These are phyloP conservation scores for Penicillium sp. DNA, from an alignment of 2,329 filamentous ascomycete genomes.

Conservation along the genomic window DNA sequence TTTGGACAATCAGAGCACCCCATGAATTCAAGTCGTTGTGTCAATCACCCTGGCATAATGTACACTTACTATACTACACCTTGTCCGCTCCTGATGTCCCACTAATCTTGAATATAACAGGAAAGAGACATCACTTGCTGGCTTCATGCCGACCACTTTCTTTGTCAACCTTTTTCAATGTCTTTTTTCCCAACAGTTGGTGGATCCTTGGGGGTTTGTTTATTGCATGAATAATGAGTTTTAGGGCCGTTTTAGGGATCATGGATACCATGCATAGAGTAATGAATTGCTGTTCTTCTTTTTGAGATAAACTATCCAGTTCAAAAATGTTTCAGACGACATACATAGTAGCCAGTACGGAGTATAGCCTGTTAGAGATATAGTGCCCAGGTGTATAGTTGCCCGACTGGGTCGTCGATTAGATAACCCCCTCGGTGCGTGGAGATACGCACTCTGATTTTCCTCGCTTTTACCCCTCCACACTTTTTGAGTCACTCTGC, in stretches of 20 bases:
- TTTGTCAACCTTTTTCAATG: not conserved
- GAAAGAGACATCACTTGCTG: not conserved
- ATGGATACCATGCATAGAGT: constrained; percentile 25
- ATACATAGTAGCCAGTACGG: not conserved
- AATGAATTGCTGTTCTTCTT: constrained; percentile 16
- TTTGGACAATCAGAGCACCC: not conserved
- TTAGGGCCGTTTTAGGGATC: constrained; percentile 15
- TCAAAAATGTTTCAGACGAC: not conserved
- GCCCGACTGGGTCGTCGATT: constrained; percentile 10
- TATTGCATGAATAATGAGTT: constrained; percentile 23
- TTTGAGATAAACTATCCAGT: not conserved
- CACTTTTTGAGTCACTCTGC: constrained; percentile 23
- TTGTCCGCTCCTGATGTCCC: not conserved
- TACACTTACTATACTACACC: not conserved
- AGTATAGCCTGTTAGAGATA: not conserved
- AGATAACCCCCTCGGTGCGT: constrained; percentile 21
- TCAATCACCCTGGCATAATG: not conserved
- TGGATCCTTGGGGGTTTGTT: constrained; percentile 18
- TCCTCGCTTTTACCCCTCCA: constrained; percentile 27
- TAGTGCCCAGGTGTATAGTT: not conserved
- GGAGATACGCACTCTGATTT: constrained; percentile 14
- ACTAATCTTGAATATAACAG: not conserved
- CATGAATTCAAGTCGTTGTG: not conserved
- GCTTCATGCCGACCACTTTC: not conserved
- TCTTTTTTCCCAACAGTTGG: constrained; percentile 8